Conservation (phyloP, 345 rosid species). For the Euphorbia tirucalli region DNA sequence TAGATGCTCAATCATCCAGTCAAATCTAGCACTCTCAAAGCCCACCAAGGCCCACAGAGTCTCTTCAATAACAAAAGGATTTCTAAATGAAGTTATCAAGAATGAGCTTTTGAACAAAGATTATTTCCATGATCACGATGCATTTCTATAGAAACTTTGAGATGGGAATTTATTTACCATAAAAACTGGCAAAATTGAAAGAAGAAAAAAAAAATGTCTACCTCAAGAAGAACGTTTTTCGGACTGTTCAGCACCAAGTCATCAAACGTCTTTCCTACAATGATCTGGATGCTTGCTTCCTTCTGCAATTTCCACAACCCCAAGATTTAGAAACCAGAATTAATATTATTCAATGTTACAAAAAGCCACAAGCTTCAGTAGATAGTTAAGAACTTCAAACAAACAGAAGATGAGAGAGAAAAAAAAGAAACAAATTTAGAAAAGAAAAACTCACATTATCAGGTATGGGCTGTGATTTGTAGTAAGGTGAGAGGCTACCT, state of each 20-base stretch:
- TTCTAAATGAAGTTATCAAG: neutral
- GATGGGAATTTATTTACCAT: neutral
- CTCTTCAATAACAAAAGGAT: too few species aligned
- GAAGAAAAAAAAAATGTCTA: too few species aligned
- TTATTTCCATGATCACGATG: neutral
- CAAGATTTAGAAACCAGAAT: slow-evolving; percentile 3
- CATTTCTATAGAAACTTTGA: neutral
- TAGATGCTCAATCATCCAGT: too few species aligned
- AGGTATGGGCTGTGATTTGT: slow-evolving; percentile 74
- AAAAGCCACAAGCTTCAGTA: slow-evolving; percentile 3
- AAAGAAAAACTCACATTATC: slow-evolving; percentile 56
- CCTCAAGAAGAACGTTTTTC: slow-evolving; percentile 7
- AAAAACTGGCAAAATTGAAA: neutral
- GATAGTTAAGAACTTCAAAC: neutral
- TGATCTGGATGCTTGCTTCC: slow-evolving; percentile 46
- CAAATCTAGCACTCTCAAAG: too few species aligned
- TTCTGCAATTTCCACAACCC: slow-evolving; percentile 41
- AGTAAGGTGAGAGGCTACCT: slow-evolving; percentile 55
- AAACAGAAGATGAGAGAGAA: neutral
- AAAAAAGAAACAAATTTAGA: neutral
- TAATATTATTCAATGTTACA: neutral
- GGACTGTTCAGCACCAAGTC: slow-evolving; percentile 66
- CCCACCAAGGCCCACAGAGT: too few species aligned
- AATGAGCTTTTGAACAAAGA: neutral
- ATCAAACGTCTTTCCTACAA: slow-evolving; percentile 83